Percentiles rank a stretch among this genome's conserved stretches.
Evolutionary conservation across 352 stramenopile genomes (phyloP).

Genomic region (Phytophthora crassamura): DNA sequence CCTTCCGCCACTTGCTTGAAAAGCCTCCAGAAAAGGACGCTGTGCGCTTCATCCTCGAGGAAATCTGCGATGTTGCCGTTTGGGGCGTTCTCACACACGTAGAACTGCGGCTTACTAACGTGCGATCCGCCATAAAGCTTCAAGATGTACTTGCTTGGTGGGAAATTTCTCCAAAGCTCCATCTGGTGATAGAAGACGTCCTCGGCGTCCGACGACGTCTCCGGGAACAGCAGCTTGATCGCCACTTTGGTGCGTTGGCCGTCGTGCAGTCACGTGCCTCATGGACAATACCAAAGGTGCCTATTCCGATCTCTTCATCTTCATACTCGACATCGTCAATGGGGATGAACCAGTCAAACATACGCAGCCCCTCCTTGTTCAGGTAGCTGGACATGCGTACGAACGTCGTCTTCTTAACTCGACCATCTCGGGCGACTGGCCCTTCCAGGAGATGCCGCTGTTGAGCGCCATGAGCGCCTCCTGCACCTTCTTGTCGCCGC

Average conservation of each 20-base stretch:
- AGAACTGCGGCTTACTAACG: slow-evolving; percentile 35
- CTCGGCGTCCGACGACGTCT: too few species aligned
- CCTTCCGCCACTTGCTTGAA: slow-evolving; percentile 35
- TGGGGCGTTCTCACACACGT: slow-evolving; percentile 33
- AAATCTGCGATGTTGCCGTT: slow-evolving; percentile 38
- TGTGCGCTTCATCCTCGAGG: slow-evolving; percentile 13
- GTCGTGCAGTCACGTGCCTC: slow-evolving; percentile 15
- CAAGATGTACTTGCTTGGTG: slow-evolving; percentile 39
- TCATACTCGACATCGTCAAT: slow-evolving; percentile 32
- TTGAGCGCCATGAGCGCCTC: slow-evolving; percentile 27
- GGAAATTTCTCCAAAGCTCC: slow-evolving; percentile 39
- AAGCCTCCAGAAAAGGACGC: slow-evolving; percentile 23
- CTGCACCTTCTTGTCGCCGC: slow-evolving; percentile 26
- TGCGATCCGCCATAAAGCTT: slow-evolving; percentile 48
- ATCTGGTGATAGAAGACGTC: slow-evolving; percentile 40
- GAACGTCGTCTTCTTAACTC: slow-evolving; percentile 21
- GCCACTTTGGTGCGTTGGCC: slow-evolving; percentile 31
- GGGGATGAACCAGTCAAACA: slow-evolving; percentile 38
- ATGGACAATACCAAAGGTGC: slow-evolving; percentile 19
- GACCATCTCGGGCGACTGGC: slow-evolving; percentile 11
- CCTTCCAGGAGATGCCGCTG: slow-evolving; percentile 12
- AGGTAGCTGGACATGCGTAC: slow-evolving; percentile 10
- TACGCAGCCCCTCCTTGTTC: slow-evolving; percentile 6
- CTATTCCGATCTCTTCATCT: slow-evolving; percentile 10
- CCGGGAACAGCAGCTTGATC: too few species aligned